Base-by-base conservation (phyloP, 2,329 filamentous ascomycete genomes). In the Emmonsiellopsis sp. region DNA sequence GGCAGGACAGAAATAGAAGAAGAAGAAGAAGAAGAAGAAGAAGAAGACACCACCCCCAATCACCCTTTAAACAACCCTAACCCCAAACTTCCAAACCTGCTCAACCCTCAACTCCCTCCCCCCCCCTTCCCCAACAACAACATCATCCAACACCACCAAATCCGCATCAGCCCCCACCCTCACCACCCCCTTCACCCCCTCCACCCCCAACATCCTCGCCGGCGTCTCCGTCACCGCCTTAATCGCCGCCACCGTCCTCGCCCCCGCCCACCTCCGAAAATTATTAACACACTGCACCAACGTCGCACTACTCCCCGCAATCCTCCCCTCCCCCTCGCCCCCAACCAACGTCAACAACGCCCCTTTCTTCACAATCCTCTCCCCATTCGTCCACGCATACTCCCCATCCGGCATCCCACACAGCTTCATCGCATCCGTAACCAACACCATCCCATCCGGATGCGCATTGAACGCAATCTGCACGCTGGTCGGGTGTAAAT, bases 341-440 rank as follows among this genome's bases (percentile, higher is more conserved):
- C 73, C 63, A 55, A 82, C 86, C 0, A 94, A 76, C 2, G 87
- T 83, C 37, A 96, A 71, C 53, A 85, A 78, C 0, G 82, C 75
- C 0, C 90, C 89, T 50, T 79, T 81, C 73, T 75, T 76, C 38
- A 74, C 63, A 56, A 82, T 82, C 16, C 76, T 71, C 53, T 81
- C 79, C 41, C 80, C 79, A 54, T 95, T 95, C 5, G 84, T 91
- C 89, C 89, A 95, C 57, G 85, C 81, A 66, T 95, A 95, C 2
- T 81, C 78, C 2, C 91, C 91, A 63, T 95, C 90, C 0, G 87
- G 86, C 52, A 94, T 76, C 0, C 91, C 91, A 16, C 88, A 85
- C 13, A 95, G 79, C 60, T 88, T 84, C 89, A 95, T 95, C 5
- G 90, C 90, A 69, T 96, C 91, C 0, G 91, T 95, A 44, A 96